Conservation (phyloP, 768 basidiomycete species). For the Tricholoma matsutake region DNA sequence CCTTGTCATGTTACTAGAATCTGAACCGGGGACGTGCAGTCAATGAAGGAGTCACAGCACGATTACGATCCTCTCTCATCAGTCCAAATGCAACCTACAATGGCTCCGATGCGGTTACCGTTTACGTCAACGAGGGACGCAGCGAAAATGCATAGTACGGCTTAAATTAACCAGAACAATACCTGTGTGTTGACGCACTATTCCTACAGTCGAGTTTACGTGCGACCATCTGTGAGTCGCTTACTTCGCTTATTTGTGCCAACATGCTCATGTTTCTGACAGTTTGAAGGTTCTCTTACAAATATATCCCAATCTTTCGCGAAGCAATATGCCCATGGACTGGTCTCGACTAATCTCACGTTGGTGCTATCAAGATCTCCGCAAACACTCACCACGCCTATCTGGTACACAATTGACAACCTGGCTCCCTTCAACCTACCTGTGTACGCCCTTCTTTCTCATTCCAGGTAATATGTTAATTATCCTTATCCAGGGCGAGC, state of each 20-base stretch:
- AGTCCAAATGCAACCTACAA: neutral
- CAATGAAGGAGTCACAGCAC: neutral
- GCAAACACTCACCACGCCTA: conserved; percentile 43
- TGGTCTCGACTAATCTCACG: conserved; percentile 13
- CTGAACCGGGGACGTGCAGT: neutral
- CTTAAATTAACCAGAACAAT: neutral
- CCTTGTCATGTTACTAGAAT: neutral
- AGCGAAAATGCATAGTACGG: neutral
- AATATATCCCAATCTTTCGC: neutral
- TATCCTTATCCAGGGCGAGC: conserved; percentile 39
- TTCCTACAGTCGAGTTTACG: neutral
- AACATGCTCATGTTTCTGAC: neutral
- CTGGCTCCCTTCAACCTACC: conserved; percentile 58
- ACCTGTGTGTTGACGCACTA: neutral
- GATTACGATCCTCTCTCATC: neutral
- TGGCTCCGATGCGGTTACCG: neutral
- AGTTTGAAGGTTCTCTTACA: neutral
- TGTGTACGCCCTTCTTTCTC: conserved; percentile 40
- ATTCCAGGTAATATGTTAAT: neutral
- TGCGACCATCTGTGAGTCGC: neutral
- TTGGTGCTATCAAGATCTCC: conserved; percentile 47
- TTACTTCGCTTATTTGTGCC: neutral
- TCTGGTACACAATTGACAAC: conserved; percentile 48
- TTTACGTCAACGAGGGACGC: neutral
- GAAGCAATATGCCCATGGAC: neutral